Percentiles rank a stretch among this genome's conserved stretches.
Conservation (phyloP, 1,284 basidiomycete genomes). For the Takashimella koratensis region DNA sequence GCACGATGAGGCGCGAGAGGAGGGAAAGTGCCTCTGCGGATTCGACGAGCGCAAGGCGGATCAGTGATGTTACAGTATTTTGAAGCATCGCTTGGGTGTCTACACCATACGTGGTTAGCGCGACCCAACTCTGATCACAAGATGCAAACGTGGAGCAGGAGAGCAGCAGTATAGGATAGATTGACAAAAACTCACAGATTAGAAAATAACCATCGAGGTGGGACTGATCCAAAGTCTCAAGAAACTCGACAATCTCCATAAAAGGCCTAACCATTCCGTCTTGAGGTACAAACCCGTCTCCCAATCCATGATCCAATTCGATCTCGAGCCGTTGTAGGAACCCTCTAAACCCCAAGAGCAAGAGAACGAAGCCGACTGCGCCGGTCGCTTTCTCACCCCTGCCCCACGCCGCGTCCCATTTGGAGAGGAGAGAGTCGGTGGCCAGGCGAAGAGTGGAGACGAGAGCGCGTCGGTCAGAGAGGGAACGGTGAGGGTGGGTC, state of each 20-base stretch:
- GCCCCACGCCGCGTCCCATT: conserved; percentile 6
- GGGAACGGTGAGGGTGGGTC: conserved; percentile 15
- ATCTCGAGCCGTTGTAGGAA: conserved; percentile 29
- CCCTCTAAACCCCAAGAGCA: conserved; percentile 25
- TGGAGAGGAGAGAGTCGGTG: conserved; percentile 15
- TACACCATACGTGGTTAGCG: no score
- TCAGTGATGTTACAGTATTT: conserved; percentile 26
- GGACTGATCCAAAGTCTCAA: conserved; percentile 6
- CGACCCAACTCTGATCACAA: no score
- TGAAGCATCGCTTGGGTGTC: background rate
- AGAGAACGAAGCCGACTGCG: conserved; percentile 22
- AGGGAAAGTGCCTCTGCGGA: conserved; percentile 8
- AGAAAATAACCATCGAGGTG: conserved; percentile 25
- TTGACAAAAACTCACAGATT: conserved; percentile 13
- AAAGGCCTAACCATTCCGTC: conserved; percentile 19
- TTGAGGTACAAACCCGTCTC: conserved; percentile 18
- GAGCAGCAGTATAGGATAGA: no score
- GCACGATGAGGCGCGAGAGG: conserved; percentile 10
- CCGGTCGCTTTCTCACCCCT: conserved; percentile 10
- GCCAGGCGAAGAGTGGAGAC: conserved; percentile 9
- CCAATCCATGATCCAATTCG: conserved; percentile 28
- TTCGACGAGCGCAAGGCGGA: conserved; percentile 24
- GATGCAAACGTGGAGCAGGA: no score
- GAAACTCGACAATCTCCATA: conserved; percentile 20
- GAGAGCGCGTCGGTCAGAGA: conserved; percentile 13